These are phyloP conservation scores for Senna siamea DNA, from an alignment of 306 rosid species.

Conservation along the genomic window DNA sequence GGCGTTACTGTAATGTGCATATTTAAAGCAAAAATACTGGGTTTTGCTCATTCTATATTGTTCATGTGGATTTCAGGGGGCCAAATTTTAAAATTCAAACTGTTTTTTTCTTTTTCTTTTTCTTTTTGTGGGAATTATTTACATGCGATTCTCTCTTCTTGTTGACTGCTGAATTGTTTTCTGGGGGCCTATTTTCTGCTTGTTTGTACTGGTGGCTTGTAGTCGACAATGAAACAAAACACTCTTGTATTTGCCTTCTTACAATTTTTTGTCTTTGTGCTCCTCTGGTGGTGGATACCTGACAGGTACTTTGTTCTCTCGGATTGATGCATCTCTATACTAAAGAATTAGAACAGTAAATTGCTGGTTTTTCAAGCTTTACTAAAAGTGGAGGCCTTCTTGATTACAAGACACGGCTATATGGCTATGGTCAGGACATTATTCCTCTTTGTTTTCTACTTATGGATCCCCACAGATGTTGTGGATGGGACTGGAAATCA, in stretches of 20 bases:
- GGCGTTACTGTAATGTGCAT: conserved; percentile 11
- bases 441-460: conserved; percentile 47
- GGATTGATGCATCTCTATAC: conserved; percentile 34
- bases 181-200: conserved; percentile 30
- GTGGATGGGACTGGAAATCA: conserved; percentile 47
- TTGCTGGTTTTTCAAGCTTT: conserved; percentile 22
- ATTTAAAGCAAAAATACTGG: conserved; percentile 14
- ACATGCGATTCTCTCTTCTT: conserved; percentile 13
- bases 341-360: conserved; percentile 37
- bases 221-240: background rate
- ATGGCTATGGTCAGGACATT: conserved; percentile 36
- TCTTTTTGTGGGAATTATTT: background rate
- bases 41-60: conserved; percentile 32
- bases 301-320: conserved; percentile 46
- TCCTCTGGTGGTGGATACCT: conserved; percentile 36
- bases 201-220: conserved; percentile 13
- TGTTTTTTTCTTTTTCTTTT: no score
- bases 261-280: conserved; percentile 34
- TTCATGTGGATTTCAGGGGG: conserved; percentile 41
- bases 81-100: conserved; percentile 35
- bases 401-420: conserved; percentile 30
- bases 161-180: conserved; percentile 40
- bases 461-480: conserved; percentile 58
- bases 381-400: conserved; percentile 49
- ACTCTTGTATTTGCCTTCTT: conserved; percentile 16